Base-by-base conservation (phyloP, 164 flowering plant species). In the Vitis rupestris region DNA sequence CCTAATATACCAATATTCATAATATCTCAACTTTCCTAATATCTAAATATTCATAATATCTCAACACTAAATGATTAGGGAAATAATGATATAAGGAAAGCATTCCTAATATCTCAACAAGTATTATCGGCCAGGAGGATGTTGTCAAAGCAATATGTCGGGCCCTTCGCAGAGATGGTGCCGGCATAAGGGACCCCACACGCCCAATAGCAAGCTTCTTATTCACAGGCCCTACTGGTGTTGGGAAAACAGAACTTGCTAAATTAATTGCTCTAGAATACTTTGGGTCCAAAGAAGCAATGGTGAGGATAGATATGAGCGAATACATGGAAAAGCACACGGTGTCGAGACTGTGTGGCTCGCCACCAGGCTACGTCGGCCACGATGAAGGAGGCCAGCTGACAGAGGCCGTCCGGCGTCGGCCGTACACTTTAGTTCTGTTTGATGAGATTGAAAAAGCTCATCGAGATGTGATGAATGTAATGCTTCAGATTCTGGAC, bases 161-260 rank as follows among this genome's bases (percentile, higher is more conserved):
- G 16, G 84, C 84, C 13, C 70, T 85, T 12, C 74, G 77, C 12
- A 70, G 84, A 8, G 77, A 78, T 11, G 67, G 85, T 10, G 81
- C 68, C 9, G 88, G 88, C 13, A 31, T 82, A 0, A 76, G 64
- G 29, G 64, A 79, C 48, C 86, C 79, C 0, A 61, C 55, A 14
- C 79, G 72, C 3, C 88, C 85, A 7, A 78, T 79, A 4, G 85
- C 72, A 2, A 66, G 79, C 47, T 81, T 83, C 72, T 23, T 85
- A 12, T 83, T 85, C 56, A 17, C 78, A 3, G 86, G 88, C 2
- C 81, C 85, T n/a, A 85, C 83, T 0, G 86, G 86, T 14, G 83
- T 84, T 0, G 87, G 84, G 14, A 84, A 84, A 47, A 59, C 87
- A 2, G 83, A 81, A 62, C 75, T 81, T 2, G 83, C 80, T 0